These are phyloP conservation scores for Kwoniella newhampshirensis DNA, from an alignment of 768 basidiomycete genomes.

Conservation along the genomic window DNA sequence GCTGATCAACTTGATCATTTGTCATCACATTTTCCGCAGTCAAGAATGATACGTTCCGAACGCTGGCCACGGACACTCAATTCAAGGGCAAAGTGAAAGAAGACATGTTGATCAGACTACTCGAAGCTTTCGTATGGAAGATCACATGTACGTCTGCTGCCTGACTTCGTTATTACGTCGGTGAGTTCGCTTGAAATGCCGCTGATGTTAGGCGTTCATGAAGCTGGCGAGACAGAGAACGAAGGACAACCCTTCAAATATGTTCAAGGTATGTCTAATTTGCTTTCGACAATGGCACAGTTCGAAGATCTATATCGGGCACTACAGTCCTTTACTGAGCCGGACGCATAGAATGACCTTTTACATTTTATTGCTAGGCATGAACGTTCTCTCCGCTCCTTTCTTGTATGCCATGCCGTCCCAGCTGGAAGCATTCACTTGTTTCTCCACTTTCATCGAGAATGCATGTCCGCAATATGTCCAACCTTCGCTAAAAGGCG, in stretches of 20 bases:
- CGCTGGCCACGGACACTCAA: constrained; percentile 92
- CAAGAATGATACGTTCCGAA: constrained; percentile 93
- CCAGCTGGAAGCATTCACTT: constrained; percentile 96
- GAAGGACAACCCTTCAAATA: constrained; percentile 70
- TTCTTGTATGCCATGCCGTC: constrained; percentile 97
- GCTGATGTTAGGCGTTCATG: neutral
- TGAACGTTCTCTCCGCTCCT: constrained; percentile 98
- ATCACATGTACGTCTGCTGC: constrained; percentile 53
- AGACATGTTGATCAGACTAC: constrained; percentile 91
- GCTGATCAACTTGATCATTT: no score
- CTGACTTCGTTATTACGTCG: neutral
- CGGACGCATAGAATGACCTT: neutral
- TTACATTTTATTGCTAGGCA: constrained; percentile 56
- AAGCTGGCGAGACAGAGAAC: constrained; percentile 25
- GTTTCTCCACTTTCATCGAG: constrained; percentile 95
- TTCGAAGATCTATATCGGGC: no score
- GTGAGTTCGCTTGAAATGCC: no score
- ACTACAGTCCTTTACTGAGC: no score
- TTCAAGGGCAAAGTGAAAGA: constrained; percentile 96
- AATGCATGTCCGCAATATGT: constrained; percentile 94
- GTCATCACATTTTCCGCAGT: no score
- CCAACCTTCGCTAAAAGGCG: constrained; percentile 91
- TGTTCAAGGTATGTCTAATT: constrained; percentile 66
- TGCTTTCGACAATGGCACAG: neutral
- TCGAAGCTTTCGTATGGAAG: constrained; percentile 98